Evolutionary conservation across 2,329 filamentous ascomycete genomes (phyloP).

Genomic region (Dactylellina parvicollis): DNA sequence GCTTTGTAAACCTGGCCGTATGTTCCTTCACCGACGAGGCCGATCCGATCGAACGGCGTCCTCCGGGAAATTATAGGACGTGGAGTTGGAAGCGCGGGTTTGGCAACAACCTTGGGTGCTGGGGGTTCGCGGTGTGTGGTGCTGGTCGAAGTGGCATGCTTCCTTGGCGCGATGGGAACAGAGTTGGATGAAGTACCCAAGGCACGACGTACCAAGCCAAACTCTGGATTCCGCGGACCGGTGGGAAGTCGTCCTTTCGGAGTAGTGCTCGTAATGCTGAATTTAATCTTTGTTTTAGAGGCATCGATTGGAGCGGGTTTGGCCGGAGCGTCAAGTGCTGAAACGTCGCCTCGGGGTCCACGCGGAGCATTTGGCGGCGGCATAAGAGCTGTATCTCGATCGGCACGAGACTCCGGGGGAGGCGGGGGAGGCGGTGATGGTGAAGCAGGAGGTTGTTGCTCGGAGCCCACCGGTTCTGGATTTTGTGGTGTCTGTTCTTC

Average conservation of each 20-base stretch:
- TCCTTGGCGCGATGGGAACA: conserved; percentile 40
- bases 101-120: conserved; percentile 1
- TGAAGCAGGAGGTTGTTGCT: conserved; percentile 19
- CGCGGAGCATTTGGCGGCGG: conserved; percentile 45
- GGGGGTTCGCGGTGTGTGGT: conserved; percentile 10
- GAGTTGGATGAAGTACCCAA: conserved; percentile 44
- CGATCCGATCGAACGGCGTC: conserved; percentile 57
- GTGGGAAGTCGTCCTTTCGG: conserved; percentile 41
- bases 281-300: conserved; percentile 43
- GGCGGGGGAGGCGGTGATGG: conserved; percentile 30
- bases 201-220: conserved; percentile 32
- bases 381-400: conserved; percentile 49
- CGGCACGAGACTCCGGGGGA: conserved; percentile 36
- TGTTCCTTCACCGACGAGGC: conserved; percentile 58
- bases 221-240: conserved; percentile 38
- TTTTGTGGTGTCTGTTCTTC: background rate
- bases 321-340: conserved; percentile 7
- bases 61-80: conserved; percentile 46
- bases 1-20: conserved; percentile 96
- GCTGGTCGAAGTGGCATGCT: conserved; percentile 6
- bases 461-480: background rate
- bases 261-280: conserved; percentile 26
- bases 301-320: conserved; percentile 46
- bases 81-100: conserved; percentile 24
- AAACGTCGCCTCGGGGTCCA: conserved; percentile 27